Conservation (phyloP, 176 grass and related monocot species). For the Raddia distichophylla region DNA sequence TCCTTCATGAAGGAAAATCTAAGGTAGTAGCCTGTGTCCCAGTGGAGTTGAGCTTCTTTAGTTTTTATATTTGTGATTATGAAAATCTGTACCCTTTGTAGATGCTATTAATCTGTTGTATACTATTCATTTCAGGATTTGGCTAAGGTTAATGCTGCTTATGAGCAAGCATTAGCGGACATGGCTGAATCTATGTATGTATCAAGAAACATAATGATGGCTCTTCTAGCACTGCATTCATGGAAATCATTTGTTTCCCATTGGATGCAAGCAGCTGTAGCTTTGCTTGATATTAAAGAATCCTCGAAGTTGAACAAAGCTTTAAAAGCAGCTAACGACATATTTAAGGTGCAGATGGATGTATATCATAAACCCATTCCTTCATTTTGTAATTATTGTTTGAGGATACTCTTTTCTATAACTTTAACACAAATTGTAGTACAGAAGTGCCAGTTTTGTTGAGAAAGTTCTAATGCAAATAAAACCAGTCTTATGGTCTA, state of each 20-base stretch:
- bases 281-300: constrained; percentile 60
- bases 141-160: constrained; percentile 66
- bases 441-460: constrained; percentile 1
- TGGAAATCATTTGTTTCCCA: constrained; percentile 87
- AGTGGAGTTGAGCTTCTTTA: constrained; percentile 5
- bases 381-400: constrained; percentile 25
- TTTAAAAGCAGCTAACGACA: constrained; percentile 67
- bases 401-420: background rate
- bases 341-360: constrained; percentile 69
- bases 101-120: constrained; percentile 35
- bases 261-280: constrained; percentile 68
- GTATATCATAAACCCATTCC: constrained; percentile 16
- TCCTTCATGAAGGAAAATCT: constrained; percentile 48
- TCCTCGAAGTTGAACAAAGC: constrained; percentile 61
- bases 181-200: constrained; percentile 81
- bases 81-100: constrained; percentile 18
- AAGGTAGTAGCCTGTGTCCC: constrained; percentile 51
- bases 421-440: background rate
- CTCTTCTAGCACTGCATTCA: constrained; percentile 84
- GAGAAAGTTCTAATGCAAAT: background rate
- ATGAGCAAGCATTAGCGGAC: constrained; percentile 77
- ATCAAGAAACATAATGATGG: constrained; percentile 82
- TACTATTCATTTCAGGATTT: constrained; percentile 65
- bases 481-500: background rate
- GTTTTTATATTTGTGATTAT: background rate